These are phyloP conservation scores for Claviceps maximensis DNA, from an alignment of 2,329 filamentous ascomycete species.

Conservation along the genomic window DNA sequence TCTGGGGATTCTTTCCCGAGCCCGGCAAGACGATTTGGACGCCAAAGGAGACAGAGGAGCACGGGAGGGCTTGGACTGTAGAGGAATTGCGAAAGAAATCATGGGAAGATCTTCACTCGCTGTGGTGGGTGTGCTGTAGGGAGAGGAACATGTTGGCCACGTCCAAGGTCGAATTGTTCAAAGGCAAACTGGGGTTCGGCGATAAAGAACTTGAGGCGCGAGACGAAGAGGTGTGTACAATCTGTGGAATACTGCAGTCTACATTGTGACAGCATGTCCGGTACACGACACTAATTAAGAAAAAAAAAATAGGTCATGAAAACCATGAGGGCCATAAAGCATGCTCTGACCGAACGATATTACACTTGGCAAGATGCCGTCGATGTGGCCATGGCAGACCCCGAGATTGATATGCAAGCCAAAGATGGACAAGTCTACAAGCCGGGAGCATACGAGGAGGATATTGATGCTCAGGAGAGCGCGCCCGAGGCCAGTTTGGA, in stretches of 20 bases:
- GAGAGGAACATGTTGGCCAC: conserved; percentile 87
- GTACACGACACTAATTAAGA: conserved; percentile 6
- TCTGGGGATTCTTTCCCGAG: conserved; percentile 82
- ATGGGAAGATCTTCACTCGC: conserved; percentile 80
- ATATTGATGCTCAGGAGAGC: conserved; percentile 12
- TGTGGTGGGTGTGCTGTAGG: conserved; percentile 92
- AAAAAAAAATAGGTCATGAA: conserved; percentile 44
- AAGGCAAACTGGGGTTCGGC: conserved; percentile 61
- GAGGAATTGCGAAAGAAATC: conserved; percentile 79
- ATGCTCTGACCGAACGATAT: conserved; percentile 73
- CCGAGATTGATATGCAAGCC: conserved; percentile 47
- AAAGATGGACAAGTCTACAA: conserved; percentile 35
- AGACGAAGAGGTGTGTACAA: conserved; percentile 48
- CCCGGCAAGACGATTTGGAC: conserved; percentile 55
- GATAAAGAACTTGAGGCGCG: conserved; percentile 51
- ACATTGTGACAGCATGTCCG: not conserved
- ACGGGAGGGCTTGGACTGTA: conserved; percentile 73
- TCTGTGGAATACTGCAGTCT: not conserved
- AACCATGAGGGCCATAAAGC: conserved; percentile 75
- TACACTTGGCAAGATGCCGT: conserved; percentile 76
- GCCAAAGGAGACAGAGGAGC: conserved; percentile 55
- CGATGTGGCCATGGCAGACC: conserved; percentile 50
- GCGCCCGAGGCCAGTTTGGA: conserved; percentile 13
- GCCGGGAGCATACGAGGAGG: conserved; percentile 28
- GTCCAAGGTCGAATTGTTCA: conserved; percentile 52